phyloP scores from a whole-genome alignment of 139 green algal species.

The Chlorella vulgaris region DNA sequence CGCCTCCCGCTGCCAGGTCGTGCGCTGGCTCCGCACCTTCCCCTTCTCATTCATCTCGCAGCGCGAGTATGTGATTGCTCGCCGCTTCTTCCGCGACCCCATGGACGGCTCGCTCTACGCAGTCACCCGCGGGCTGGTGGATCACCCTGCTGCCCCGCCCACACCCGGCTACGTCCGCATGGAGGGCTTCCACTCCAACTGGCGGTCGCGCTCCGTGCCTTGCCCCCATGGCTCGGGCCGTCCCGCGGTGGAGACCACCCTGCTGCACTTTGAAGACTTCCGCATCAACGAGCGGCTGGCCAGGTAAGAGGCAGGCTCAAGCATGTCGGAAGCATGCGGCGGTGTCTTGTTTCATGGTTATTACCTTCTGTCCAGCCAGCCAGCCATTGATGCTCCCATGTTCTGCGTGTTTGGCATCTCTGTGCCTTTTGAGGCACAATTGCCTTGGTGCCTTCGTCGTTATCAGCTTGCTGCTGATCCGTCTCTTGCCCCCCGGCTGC shows the following conservation, averaged over 20 bases:
- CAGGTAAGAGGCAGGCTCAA: neutral
- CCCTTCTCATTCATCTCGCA: slow-evolving; percentile 88
- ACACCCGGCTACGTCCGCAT: slow-evolving; percentile 49
- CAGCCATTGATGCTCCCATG: no score
- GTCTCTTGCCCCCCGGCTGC: no score
- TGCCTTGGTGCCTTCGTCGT: no score
- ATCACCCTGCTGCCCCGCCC: slow-evolving; percentile 48
- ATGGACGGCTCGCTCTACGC: slow-evolving; percentile 67
- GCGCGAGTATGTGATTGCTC: slow-evolving; percentile 87
- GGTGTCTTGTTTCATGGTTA: no score
- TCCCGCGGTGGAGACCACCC: slow-evolving; percentile 76
- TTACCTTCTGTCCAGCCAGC: no score
- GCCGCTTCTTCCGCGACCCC: slow-evolving; percentile 62
- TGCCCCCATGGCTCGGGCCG: slow-evolving; percentile 66
- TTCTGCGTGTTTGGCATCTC: no score
- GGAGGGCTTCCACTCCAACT: slow-evolving; percentile 51
- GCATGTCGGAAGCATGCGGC: no score
- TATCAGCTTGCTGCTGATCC: no score
- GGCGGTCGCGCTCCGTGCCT: slow-evolving; percentile 64
- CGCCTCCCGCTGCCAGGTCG: slow-evolving; percentile 71
- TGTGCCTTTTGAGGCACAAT: no score
- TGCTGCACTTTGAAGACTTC: slow-evolving; percentile 92
- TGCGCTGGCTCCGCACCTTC: slow-evolving; percentile 89
- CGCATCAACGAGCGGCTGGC: slow-evolving; percentile 32
- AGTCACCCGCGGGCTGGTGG: slow-evolving; percentile 50